phyloP scores from a whole-genome alignment of 2,329 filamentous ascomycete species.

The Paraphaeosphaeria sporulosa region DNA sequence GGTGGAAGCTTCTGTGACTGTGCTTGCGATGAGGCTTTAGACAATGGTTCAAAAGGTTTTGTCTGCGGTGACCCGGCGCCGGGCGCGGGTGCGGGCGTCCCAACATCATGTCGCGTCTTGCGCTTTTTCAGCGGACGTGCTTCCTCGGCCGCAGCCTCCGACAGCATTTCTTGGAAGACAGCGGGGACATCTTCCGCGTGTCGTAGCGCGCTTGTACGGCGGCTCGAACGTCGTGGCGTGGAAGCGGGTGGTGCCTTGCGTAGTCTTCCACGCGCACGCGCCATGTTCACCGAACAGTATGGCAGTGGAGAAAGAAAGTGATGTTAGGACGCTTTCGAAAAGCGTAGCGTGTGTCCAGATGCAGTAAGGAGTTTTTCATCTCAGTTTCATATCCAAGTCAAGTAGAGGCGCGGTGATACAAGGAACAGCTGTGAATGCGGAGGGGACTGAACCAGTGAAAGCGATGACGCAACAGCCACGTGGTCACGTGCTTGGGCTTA shows the following conservation, averaged over 20 bases:
- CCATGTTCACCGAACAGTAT: slow-evolving; percentile 30
- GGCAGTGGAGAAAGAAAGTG: neutral
- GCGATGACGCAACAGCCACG: slow-evolving; percentile 11
- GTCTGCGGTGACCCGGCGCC: slow-evolving; percentile 11
- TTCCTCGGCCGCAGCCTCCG: slow-evolving; percentile 38
- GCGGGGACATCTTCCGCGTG: slow-evolving; percentile 47
- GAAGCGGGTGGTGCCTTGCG: slow-evolving; percentile 27
- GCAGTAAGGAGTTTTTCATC: neutral
- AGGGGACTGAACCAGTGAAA: neutral
- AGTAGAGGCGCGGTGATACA: neutral
- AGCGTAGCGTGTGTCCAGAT: neutral
- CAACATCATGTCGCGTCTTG: slow-evolving; percentile 26
- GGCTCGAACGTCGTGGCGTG: slow-evolving; percentile 34
- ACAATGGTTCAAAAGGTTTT: neutral
- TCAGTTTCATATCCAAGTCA: neutral
- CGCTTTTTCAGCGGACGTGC: slow-evolving; percentile 50
- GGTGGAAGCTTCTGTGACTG: slow-evolving; percentile 17
- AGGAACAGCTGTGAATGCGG: neutral
- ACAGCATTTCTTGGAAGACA: slow-evolving; percentile 57
- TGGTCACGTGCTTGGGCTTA: slow-evolving; percentile 7
- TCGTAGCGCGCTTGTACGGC: slow-evolving; percentile 27
- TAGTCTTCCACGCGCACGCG: slow-evolving; percentile 32
- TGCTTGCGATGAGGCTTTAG: slow-evolving; percentile 15
- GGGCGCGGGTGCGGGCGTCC: slow-evolving; percentile 1
- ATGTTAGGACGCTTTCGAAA: neutral